A percentile compares a stretch with the other conserved stretches of the same genome.
Evolutionary conservation across 108 stramenopile genomes (phyloP).

Genomic region (Pelagomonas calceolata): DNA sequence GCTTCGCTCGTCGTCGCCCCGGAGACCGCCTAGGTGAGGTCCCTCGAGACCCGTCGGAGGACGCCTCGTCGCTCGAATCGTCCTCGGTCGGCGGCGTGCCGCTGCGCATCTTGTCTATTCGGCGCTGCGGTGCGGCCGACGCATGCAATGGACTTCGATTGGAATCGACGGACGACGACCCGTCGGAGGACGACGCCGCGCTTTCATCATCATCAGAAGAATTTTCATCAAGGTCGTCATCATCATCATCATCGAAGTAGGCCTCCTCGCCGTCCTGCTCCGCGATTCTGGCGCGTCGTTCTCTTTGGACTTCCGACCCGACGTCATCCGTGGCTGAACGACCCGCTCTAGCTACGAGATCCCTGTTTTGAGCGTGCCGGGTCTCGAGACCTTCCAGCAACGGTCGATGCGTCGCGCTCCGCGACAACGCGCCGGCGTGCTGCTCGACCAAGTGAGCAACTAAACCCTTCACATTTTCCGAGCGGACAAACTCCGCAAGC

Average conservation of each 20-base stretch:
- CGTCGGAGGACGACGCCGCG: too few species aligned
- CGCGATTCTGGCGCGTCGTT: background rate
- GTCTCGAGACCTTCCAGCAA: slow-evolving; percentile 10
- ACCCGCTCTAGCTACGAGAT: slow-evolving; percentile 8
- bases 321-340: background rate
- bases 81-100: background rate
- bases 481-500: slow-evolving; percentile 25
- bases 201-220: background rate
- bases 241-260: slow-evolving; percentile 10
- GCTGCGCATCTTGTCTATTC: background rate
- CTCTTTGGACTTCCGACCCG: background rate
- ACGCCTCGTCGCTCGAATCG: background rate
- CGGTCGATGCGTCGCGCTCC: background rate
- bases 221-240: slow-evolving; percentile 5
- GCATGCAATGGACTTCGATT: too few species aligned
- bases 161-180: too few species aligned
- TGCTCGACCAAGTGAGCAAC: slow-evolving; percentile 20
- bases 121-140: too few species aligned
- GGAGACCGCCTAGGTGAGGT: too few species aligned
- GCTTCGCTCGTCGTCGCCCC: too few species aligned
- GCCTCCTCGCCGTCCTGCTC: slow-evolving; percentile 6
- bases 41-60: too few species aligned
- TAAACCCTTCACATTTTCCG: slow-evolving; percentile 12
- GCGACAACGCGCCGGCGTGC: slow-evolving; percentile 6
- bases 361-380: slow-evolving; percentile 21